Base-by-base conservation (phyloP, 1,284 basidiomycete species). In the Sporisorium graminicola region DNA sequence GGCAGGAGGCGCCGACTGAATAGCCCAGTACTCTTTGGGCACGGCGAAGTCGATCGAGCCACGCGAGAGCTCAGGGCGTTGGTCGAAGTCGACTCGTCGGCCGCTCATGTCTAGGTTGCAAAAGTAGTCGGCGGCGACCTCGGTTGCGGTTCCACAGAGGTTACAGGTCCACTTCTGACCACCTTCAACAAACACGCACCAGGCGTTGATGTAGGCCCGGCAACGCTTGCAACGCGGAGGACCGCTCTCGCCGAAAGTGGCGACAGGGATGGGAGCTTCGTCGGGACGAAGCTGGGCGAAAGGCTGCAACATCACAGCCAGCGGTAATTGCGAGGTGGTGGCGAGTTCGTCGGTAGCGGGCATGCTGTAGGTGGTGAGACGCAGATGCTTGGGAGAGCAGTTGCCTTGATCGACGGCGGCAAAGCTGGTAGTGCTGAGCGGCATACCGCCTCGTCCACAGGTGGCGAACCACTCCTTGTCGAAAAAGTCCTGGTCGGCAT, bases 31-130 rank as follows among this genome's bases (percentile, higher is more conserved):
- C 63, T 92, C 91, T 72, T 91, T 88, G 0, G 93, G 90, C 5
- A 96, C 95, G 16, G 89, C 87, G 80, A 98, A 97, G 86, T 99
- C 97, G 66, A 98, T 90, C 0, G 94, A 96, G 10, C 97, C 97
- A 84, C 91, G 91, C 77, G 91, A 92, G 18, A 99, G 88, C 86
- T 99, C 97, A 2, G 93, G 93, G 8, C 95, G 90, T 67, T 93
- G 88, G 29, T 90, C 87, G 77, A 94, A 91, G 86, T 99, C 96
- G 53, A 95, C 87, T 27, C 96, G 90, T 80, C 92, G 89, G 31
- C 93, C 89, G 79, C 91, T 92, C 46, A 90, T 90, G 78, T 95
- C 93, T 40, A 98, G 88, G 80, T 93, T 92, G 80, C 90, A 92
- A 84, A 94, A 98, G 87, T 98, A 98, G 64, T 92, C 91, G 42